These are phyloP conservation scores for Micromonas pusilla DNA, from an alignment of 139 green algal genomes.

Conservation along the genomic window DNA sequence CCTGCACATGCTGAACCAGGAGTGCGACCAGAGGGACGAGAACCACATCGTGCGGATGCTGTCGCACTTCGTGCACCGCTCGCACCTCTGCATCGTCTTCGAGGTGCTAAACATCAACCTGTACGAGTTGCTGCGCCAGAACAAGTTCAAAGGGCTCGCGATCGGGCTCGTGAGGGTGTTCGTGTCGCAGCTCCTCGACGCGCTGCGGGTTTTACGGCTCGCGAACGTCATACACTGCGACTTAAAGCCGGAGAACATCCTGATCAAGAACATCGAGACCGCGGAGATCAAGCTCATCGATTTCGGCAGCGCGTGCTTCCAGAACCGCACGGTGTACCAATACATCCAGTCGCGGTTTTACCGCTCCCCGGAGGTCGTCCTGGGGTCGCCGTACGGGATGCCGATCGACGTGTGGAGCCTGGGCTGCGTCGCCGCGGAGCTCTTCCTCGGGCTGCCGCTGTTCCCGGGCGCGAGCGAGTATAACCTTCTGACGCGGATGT, in stretches of 20 bases:
- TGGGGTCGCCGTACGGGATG: slow-evolving; percentile 57
- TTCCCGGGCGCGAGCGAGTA: slow-evolving; percentile 90
- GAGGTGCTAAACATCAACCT: slow-evolving; percentile 94
- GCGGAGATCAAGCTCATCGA: slow-evolving; percentile 95
- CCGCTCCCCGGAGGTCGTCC: slow-evolving; percentile 69
- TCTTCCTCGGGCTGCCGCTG: slow-evolving; percentile 88
- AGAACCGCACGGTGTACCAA: slow-evolving; percentile 82
- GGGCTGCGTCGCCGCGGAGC: slow-evolving; percentile 87
- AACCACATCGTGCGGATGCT: slow-evolving; percentile 88
- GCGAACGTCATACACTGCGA: slow-evolving; percentile 95
- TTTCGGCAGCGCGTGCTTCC: slow-evolving; percentile 93
- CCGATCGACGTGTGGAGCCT: slow-evolving; percentile 96
- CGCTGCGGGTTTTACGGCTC: slow-evolving; percentile 70
- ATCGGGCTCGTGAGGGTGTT: slow-evolving; percentile 82
- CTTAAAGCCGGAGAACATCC: slow-evolving; percentile 97
- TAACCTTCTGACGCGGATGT: slow-evolving; percentile 80
- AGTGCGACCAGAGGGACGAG: slow-evolving; percentile 65
- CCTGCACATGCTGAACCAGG: slow-evolving; percentile 82
- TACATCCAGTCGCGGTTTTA: slow-evolving; percentile 98
- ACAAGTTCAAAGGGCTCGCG: slow-evolving; percentile 82
- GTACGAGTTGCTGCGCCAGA: slow-evolving; percentile 94
- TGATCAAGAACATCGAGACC: slow-evolving; percentile 56
- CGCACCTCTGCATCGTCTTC: slow-evolving; percentile 96
- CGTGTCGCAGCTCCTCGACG: slow-evolving; percentile 76
- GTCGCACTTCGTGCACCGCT: slow-evolving; percentile 82